Conservation (phyloP, 1,284 basidiomycete species). For the Phellopilus nigrolimitatus region DNA sequence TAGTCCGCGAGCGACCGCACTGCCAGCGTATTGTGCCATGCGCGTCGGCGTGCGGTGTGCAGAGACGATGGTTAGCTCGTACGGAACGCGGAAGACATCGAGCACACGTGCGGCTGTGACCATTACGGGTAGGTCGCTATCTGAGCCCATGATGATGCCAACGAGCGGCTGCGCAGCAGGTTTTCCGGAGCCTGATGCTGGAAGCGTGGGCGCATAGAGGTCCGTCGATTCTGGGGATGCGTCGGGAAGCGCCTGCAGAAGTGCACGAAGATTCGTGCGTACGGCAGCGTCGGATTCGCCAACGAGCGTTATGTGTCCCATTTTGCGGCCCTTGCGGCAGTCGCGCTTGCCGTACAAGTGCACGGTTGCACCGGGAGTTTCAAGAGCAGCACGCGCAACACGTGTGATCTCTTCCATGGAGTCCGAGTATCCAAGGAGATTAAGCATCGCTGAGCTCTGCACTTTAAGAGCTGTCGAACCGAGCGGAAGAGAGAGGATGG, state of each 20-base stretch:
- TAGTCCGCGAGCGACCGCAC: conserved; percentile 72
- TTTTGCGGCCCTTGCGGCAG: conserved; percentile 89
- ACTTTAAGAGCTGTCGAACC: conserved; percentile 89
- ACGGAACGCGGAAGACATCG: conserved; percentile 78
- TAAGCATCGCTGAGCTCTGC: conserved; percentile 89
- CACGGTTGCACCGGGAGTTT: conserved; percentile 72
- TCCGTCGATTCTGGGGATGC: conserved; percentile 47
- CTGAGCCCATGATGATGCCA: conserved; percentile 97
- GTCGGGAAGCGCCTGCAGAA: conserved; percentile 62
- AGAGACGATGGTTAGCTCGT: conserved; percentile 94
- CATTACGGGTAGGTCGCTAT: conserved; percentile 96
- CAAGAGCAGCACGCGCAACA: conserved; percentile 53
- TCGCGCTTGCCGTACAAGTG: conserved; percentile 95
- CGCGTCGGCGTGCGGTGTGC: conserved; percentile 94
- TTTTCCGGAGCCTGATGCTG: conserved; percentile 42
- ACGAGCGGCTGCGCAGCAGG: conserved; percentile 78
- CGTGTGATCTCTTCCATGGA: conserved; percentile 57
- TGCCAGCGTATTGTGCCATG: conserved; percentile 79
- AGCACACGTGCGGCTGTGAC: conserved; percentile 85
- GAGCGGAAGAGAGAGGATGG: conserved; percentile 89
- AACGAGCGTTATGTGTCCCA: conserved; percentile 95
- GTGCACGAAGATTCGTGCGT: conserved; percentile 59
- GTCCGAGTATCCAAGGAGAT: conserved; percentile 79
- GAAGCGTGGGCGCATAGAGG: conserved; percentile 47
- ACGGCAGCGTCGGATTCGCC: conserved; percentile 81